Evolutionary conservation across 768 basidiomycete species (phyloP), one percentile per base, ranked within the genome.

Genomic region (Boletus tylopilopsis): DNA sequence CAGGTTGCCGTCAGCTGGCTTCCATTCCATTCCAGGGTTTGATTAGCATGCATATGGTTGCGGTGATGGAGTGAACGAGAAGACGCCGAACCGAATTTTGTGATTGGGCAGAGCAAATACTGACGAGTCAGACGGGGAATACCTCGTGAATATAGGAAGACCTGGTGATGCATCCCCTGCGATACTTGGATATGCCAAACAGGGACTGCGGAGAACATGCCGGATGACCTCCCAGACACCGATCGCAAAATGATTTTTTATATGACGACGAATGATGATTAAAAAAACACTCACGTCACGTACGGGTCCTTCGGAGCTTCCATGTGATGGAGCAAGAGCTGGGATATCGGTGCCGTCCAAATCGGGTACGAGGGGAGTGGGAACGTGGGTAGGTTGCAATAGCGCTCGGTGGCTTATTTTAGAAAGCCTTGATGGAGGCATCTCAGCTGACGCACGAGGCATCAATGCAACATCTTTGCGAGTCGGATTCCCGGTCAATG

Each of bases 371-470:
- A n/a, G 55, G 42, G 45, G 30, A 39, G 36, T 34, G 47, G 44
- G 50, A 47, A 45, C 24, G 33, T 43, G 42, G 35, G 27, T 18
- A n/a, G n/a, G n/a, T n/a, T n/a, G n/a, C 2, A 13, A 24, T 24
- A 23, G 35, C 27, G 29, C 53, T 18, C 42, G 32, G 49, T 34
- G 36, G 33, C 41, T 35, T 42, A 29, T 50, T 48, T 49, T 41
- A 43, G 19, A 7, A 45, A 36, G 45, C 35, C 25, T 45, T 46
- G 34, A 42, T 49, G 35, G 30, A 30, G 27, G 50, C 25, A 41
- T 77, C 76, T 76, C 81, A 85, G 53, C 74, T 76, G 42, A 74
- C 69, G 61, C 82, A 84, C 34, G 80, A 77, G 9, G 68, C 68
- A 51, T 82, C 76, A 64, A 82, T 86, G 15, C 69, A 66, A 55